These are phyloP conservation scores for Warburgia ugandensis DNA, from an alignment of 164 flowering plant species.

Conservation along the genomic window DNA sequence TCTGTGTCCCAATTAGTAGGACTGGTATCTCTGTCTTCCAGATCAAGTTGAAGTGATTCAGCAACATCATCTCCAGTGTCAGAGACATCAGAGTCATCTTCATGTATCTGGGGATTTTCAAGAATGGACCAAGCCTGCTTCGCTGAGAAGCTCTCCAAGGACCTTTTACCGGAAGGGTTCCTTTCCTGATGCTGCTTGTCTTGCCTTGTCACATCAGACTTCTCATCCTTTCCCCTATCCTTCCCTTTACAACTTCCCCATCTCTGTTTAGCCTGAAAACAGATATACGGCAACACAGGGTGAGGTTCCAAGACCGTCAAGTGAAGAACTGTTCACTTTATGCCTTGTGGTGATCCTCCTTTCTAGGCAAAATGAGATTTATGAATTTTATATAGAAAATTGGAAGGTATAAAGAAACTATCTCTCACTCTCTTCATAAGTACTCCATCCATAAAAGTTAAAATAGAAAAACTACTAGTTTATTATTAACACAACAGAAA, in stretches of 20 bases:
- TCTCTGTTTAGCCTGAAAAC: constrained; percentile 66
- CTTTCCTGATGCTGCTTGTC: constrained; percentile 35
- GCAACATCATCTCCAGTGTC: constrained; percentile 53
- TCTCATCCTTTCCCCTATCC: constrained; percentile 74
- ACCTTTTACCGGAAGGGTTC: constrained; percentile 21
- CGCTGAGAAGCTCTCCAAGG: constrained; percentile 21
- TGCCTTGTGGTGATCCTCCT: too few relatives aligned
- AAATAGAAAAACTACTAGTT: too few relatives aligned
- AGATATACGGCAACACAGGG: neutral
- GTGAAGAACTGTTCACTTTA: too few relatives aligned
- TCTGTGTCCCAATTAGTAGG: constrained; percentile 88
- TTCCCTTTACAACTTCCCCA: constrained; percentile 71
- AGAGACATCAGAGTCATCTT: constrained; percentile 72
- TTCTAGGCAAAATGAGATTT: too few relatives aligned
- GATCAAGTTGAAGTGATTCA: constrained; percentile 57
- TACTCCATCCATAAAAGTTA: too few relatives aligned
- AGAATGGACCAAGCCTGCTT: too few relatives aligned
- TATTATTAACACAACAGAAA: too few relatives aligned
- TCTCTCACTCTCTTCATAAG: too few relatives aligned
- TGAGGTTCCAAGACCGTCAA: too few relatives aligned
- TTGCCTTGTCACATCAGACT: constrained; percentile 15
- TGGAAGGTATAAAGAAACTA: too few relatives aligned
- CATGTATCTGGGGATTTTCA: constrained; percentile 49
- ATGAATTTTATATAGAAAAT: too few relatives aligned
- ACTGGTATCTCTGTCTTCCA: constrained; percentile 76